Conservation (phyloP, 2,329 filamentous ascomycete genomes). For the Claviceps sp. region DNA sequence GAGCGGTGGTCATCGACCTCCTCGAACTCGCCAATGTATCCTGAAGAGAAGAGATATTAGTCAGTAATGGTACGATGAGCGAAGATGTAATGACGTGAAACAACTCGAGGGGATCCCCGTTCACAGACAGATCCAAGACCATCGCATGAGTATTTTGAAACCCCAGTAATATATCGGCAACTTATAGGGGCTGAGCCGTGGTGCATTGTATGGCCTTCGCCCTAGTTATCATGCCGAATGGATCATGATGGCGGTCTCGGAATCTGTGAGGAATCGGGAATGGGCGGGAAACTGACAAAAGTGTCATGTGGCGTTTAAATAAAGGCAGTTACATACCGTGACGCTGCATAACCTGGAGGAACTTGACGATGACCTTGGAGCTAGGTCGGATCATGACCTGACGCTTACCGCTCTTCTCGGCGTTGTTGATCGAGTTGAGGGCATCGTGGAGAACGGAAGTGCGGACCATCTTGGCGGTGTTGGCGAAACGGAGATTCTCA, state of each 20-base stretch:
- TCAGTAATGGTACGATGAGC: constrained; percentile 76
- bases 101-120: neutral
- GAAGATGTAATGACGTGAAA: constrained; percentile 57
- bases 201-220: constrained; percentile 62
- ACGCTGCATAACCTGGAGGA: constrained; percentile 97
- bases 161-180: constrained; percentile 74
- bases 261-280: constrained; percentile 1
- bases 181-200: constrained; percentile 99
- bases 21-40: constrained; percentile 99
- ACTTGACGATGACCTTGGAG: constrained; percentile 99
- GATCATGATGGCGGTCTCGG: constrained; percentile 9
- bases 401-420: constrained; percentile 99
- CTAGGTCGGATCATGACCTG: constrained; percentile 95
- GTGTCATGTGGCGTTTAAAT: neutral
- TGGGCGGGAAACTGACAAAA: neutral
- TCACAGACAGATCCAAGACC: constrained; percentile 63
- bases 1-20: constrained; percentile 99
- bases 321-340: constrained; percentile 62
- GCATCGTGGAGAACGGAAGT: constrained; percentile 99
- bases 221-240: constrained; percentile 99
- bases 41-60: constrained; percentile 33
- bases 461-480: constrained; percentile 87
- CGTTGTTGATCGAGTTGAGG: constrained; percentile 99
- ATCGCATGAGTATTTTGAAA: constrained; percentile 39
- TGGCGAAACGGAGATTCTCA: constrained; percentile 59